A percentile compares a stretch with the other conserved stretches of the same genome.
These are phyloP conservation scores for Tetrahymena thermophila DNA, from an alignment of 73 alveolate genomes.

Conservation along the genomic window DNA sequence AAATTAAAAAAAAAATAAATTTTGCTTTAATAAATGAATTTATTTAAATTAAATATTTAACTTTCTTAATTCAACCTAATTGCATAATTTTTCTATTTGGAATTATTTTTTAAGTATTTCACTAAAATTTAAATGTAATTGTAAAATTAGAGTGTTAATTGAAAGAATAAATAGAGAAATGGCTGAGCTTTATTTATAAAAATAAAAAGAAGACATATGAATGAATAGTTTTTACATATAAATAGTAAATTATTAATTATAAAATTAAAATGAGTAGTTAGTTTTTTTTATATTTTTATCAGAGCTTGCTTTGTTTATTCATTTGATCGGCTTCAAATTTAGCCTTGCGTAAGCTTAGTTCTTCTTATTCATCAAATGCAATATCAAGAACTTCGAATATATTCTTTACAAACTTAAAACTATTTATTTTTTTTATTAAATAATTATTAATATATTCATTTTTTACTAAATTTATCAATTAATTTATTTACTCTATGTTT, in stretches of 20 bases:
- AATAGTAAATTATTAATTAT: neutral
- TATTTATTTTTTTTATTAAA: neutral
- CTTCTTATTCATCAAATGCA: constrained; percentile 25
- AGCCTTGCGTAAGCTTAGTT: neutral
- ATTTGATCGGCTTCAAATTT: neutral
- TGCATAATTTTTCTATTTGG: too few relatives aligned
- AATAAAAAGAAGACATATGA: too few relatives aligned
- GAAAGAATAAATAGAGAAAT: too few relatives aligned
- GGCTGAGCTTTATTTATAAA: too few relatives aligned
- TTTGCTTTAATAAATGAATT: too few relatives aligned
- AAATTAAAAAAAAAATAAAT: too few relatives aligned
- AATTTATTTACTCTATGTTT: neutral
- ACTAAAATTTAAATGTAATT: too few relatives aligned
- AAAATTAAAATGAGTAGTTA: neutral
- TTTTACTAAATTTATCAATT: neutral
- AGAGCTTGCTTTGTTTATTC: neutral
- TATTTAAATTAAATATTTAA: too few relatives aligned
- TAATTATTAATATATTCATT: neutral
- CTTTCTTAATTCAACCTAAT: too few relatives aligned
- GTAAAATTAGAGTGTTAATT: too few relatives aligned
- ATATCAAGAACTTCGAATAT: constrained; percentile 12
- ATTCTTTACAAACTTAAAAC: neutral
- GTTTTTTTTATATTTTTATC: neutral
- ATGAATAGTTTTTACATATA: neutral
- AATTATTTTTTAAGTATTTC: too few relatives aligned